Evolutionary conservation across 129 eudicot species (phyloP).

Genomic region (Rutidosis leptorrhynchoides): DNA sequence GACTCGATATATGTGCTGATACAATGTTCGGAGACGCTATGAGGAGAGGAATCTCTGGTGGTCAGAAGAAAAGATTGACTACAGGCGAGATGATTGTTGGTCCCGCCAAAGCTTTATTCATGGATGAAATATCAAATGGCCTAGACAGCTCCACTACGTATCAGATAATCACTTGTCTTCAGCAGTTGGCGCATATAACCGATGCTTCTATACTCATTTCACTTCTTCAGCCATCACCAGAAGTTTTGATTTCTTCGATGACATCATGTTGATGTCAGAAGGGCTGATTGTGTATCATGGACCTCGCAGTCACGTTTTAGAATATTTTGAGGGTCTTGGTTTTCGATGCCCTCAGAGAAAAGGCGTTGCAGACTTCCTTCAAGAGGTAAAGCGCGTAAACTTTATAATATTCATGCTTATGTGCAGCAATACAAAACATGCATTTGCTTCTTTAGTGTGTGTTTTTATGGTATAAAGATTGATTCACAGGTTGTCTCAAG

Average conservation of each 20-base stretch:
- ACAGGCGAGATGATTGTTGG: slow-evolving; percentile 91
- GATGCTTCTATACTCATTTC: slow-evolving; percentile 66
- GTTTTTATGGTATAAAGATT: neutral
- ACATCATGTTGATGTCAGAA: slow-evolving; percentile 69
- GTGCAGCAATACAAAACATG: neutral
- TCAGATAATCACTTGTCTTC: slow-evolving; percentile 71
- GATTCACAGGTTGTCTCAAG: slow-evolving; percentile 41
- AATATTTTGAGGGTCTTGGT: slow-evolving; percentile 59
- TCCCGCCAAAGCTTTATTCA: slow-evolving; percentile 61
- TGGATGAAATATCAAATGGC: slow-evolving; percentile 91
- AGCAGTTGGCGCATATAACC: slow-evolving; percentile 64
- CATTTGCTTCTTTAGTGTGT: neutral
- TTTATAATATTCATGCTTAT: neutral
- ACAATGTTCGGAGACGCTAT: slow-evolving; percentile 74
- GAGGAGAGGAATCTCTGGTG: slow-evolving; percentile 91
- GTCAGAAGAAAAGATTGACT: slow-evolving; percentile 91
- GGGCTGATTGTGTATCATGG: slow-evolving; percentile 80
- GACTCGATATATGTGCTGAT: slow-evolving; percentile 89
- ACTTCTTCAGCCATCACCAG: slow-evolving; percentile 93
- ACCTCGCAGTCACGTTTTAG: slow-evolving; percentile 47
- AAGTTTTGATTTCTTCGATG: slow-evolving; percentile 76
- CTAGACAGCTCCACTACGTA: slow-evolving; percentile 83
- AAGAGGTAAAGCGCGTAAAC: slow-evolving; percentile 51
- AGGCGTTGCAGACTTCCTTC: slow-evolving; percentile 85
- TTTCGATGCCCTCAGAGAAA: slow-evolving; percentile 78